These are phyloP conservation scores for Trichoderma asperelloides DNA, from an alignment of 495 filamentous ascomycete species.

Conservation along the genomic window DNA sequence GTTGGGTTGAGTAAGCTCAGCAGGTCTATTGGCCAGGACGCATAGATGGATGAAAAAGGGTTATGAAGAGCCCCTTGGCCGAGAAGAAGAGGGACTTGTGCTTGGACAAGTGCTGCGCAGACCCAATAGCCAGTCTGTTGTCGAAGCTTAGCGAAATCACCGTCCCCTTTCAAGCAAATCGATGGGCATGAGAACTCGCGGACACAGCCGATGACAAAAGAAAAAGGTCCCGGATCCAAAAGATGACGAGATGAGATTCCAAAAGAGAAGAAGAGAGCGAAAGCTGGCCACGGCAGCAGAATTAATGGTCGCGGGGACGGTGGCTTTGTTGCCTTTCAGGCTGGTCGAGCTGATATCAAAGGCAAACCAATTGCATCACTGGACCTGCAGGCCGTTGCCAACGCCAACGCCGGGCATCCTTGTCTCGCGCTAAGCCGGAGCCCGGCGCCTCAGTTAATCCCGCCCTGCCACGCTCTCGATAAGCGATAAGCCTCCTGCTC, in stretches of 20 bases:
- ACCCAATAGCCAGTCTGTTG: too few relatives aligned
- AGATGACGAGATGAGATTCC: not conserved
- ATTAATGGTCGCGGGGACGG: not conserved
- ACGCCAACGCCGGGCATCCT: not conserved
- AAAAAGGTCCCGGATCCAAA: not conserved
- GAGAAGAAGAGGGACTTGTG: too few relatives aligned
- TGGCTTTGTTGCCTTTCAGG: too few relatives aligned
- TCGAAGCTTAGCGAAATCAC: too few relatives aligned
- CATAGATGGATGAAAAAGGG: too few relatives aligned
- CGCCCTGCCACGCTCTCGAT: not conserved
- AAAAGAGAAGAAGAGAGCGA: not conserved
- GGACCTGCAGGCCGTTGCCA: not conserved
- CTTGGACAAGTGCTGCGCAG: too few relatives aligned
- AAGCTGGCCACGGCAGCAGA: not conserved
- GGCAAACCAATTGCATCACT: not conserved
- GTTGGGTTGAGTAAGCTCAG: too few relatives aligned
- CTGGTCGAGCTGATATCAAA: too few relatives aligned
- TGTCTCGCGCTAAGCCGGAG: not conserved
- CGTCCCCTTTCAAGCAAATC: too few relatives aligned
- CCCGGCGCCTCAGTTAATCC: not conserved
- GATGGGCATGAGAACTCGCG: not conserved
- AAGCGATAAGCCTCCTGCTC: not conserved
- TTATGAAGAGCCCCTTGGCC: too few relatives aligned
- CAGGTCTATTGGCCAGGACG: too few relatives aligned
- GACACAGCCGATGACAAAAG: not conserved